Evolutionary conservation across 768 basidiomycete species (phyloP), one percentile per base, ranked within the genome.

Genomic region (Boletus speciosus): DNA sequence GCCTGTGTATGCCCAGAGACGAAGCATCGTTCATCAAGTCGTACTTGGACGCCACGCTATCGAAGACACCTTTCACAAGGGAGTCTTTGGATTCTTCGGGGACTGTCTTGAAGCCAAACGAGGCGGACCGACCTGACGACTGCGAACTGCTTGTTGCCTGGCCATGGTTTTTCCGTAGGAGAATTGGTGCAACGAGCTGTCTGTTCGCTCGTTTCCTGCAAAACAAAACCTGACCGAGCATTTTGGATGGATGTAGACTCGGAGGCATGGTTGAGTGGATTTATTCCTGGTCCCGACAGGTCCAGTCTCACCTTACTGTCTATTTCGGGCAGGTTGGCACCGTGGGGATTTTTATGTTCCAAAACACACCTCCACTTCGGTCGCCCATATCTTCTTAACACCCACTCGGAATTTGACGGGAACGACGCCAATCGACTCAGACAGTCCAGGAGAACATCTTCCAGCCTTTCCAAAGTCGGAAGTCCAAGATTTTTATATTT

Each of bases 21-120:
- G 94, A 90, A n/a, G 94, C 92, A 67, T 98, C 97, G 77, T 99
- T 99, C 96, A 99, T 97, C 39, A 98, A 71, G 72, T 98, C 97
- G 73, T 99, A 99, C 42, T 82, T 88, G 35, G 91, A 88, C 40
- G 97, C 94, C 53, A 99, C 97, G 7, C 92, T 96, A 66, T 91
- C 85, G 74, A 99, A 99, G 48, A 99, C 95, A 59, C 81, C 82
- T 64, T 90, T 92, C 57, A 99, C 97, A 43, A 98, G 79, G 2
- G 80, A 74, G 73, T 98, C 96, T 68, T 99, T 99, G 35, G 79
- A 70, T 34, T 89, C 85, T 67, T 92, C 89, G 14, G 89, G 88
- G 3, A 99, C 85, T 7, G 86, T 90, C 71, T 78, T 82, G 80
- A 93, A 99, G 27, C 97, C 97, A 70, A 99, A 99, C 34, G 97